Evolutionary conservation across 2,329 filamentous ascomycete genomes (phyloP).

Genomic region (Diaporthe longicolla): DNA sequence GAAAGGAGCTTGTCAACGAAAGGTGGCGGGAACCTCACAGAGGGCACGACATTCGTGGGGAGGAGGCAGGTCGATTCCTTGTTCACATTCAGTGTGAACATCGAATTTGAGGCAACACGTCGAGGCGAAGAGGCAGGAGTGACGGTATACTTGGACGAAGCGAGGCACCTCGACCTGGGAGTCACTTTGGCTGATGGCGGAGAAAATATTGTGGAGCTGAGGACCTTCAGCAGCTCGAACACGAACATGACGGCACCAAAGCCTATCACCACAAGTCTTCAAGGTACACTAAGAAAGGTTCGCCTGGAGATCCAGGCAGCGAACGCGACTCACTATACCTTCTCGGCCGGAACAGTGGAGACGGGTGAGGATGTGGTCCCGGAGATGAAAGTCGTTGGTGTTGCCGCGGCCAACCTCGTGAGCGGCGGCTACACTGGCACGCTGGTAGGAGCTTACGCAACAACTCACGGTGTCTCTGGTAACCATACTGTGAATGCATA

Average conservation of each 20-base stretch:
- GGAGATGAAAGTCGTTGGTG: not conserved
- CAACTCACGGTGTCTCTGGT: not conserved
- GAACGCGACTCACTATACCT: constrained; percentile 4
- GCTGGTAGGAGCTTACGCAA: constrained; percentile 5
- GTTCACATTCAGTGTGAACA: constrained; percentile 9
- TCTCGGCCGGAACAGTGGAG: not conserved
- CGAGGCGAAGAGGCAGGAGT: constrained; percentile 2
- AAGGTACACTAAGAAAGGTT: not conserved
- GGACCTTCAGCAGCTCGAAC: constrained; percentile 10
- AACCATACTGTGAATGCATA: not conserved
- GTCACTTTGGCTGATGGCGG: not conserved
- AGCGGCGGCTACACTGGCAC: constrained; percentile 1
- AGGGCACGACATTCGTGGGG: not conserved
- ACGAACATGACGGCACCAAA: not conserved
- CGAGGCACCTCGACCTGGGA: not conserved
- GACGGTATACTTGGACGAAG: constrained; percentile 13
- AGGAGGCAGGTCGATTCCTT: constrained; percentile 17
- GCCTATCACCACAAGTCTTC: not conserved
- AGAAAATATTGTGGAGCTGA: not conserved
- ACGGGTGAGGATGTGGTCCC: not conserved
- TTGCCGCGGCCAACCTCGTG: not conserved
- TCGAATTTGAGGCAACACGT: not conserved
- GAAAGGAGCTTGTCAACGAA: constrained; percentile 3
- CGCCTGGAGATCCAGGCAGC: not conserved
- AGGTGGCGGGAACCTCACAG: constrained; percentile 5